Evolutionary conservation across 495 filamentous ascomycete genomes (phyloP), one percentile per base, ranked within the genome.

Genomic region (Podospora bellae-mahoneyi): DNA sequence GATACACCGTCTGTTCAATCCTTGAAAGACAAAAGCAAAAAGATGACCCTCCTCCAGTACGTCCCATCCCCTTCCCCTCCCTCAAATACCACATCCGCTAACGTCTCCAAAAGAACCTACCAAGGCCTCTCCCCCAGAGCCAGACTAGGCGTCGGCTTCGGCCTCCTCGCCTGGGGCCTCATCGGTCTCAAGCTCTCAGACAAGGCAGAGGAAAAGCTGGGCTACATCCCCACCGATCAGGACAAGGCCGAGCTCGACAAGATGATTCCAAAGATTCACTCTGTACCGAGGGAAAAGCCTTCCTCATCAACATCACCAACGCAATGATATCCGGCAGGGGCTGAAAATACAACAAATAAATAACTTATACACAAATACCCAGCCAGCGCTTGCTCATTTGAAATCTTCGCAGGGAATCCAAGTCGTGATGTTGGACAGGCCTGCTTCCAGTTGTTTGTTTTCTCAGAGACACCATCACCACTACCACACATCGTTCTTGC

Each of bases 161-260:
- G 76, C 61, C 67, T 84, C 58, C 56, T 83, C 23, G 70, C 73
- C 56, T 84, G 82, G 82, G 81, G 82, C 19, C 59, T 71, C 55
- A 68, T 79, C 53, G 82, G 82, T 15, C 76, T 81, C 48, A 73
- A 78, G 19, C 57, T 82, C 10, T 71, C 74, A 32, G 80, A 82
- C 71, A 76, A 74, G 65, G 72, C 76, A 44, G 82, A 82, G 67
- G 77, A 80, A 57, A 76, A 72, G 60, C 76, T 80, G 30, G 81
- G 81, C 61, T 75, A 77, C 64, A 79, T 71, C 61, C 79, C 82
- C 15, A 83, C 80, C 19, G 80, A 83, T 64, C 74, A 77, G 27
- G 82, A 84, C 70, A 76, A 74, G 69, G 79, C 70, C 18, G 78
- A 68, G 27, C 72, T 84, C 64, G 74, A 76, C 20, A 75, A 72